phyloP scores from a whole-genome alignment of 352 stramenopile genomes.

The Globisporangium spinosum region DNA sequence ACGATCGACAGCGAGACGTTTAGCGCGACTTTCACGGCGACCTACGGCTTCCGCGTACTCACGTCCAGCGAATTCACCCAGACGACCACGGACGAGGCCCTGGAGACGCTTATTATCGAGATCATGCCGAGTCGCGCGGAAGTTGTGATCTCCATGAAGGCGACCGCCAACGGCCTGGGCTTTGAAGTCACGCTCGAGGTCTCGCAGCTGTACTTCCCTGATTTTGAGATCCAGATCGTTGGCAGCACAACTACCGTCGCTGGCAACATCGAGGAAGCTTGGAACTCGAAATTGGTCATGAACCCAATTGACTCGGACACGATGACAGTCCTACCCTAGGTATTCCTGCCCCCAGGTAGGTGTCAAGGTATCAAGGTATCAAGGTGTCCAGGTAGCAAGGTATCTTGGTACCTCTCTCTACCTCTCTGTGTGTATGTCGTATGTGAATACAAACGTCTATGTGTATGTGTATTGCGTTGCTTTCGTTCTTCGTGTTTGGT shows the following conservation, averaged over 20 bases:
- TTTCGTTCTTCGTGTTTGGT: neutral
- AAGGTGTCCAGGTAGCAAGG: neutral
- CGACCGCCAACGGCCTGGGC: neutral
- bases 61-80: conserved; percentile 13
- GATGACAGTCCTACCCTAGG: neutral
- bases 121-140: conserved; percentile 14
- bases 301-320: conserved; percentile 1
- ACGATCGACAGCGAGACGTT: conserved; percentile 11
- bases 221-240: conserved; percentile 4
- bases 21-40: conserved; percentile 16
- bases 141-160: neutral
- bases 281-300: conserved; percentile 1
- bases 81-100: conserved; percentile 3
- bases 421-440: neutral
- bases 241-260: neutral
- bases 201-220: conserved; percentile 13
- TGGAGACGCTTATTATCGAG: conserved; percentile 8
- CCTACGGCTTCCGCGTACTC: conserved; percentile 19
- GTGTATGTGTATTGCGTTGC: neutral
- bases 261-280: neutral
- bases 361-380: neutral
- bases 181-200: conserved; percentile 12
- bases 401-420: neutral
- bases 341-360: neutral
- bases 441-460: neutral